Evolutionary conservation across 192 early-diverging fungal species (phyloP).

Genomic region (Diversispora eburnea): DNA sequence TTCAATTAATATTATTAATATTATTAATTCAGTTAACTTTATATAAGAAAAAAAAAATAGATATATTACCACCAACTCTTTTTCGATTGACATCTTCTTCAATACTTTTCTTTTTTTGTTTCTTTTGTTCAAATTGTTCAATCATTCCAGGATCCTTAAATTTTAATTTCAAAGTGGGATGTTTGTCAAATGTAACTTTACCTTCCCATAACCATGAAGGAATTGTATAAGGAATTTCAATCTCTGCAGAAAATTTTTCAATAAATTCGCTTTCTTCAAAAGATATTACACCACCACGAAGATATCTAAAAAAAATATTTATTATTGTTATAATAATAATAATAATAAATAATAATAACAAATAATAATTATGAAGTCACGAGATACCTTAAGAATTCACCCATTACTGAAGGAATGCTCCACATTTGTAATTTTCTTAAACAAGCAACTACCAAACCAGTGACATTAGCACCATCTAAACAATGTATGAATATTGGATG

Average conservation of each 20-base stretch:
- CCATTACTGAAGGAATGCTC: conserved; percentile 66
- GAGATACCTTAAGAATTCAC: conserved; percentile 67
- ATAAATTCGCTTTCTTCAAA: conserved; percentile 75
- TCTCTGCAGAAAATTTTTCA: conserved; percentile 70
- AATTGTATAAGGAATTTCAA: conserved; percentile 54
- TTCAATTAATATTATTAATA: too few species aligned
- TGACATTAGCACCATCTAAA: conserved; percentile 83
- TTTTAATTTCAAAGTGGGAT: conserved; percentile 64
- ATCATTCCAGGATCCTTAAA: conserved; percentile 42
- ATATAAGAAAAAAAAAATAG: not conserved
- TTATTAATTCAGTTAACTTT: conserved; percentile 14
- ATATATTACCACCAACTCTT: conserved; percentile 34
- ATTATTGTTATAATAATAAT: not conserved
- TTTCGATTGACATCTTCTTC: conserved; percentile 29
- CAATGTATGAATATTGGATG: conserved; percentile 88
- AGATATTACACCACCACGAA: conserved; percentile 55
- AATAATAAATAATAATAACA: too few species aligned
- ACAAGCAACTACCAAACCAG: conserved; percentile 78
- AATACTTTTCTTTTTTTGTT: conserved; percentile 1
- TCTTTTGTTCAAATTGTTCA: conserved; percentile 9
- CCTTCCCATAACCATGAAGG: conserved; percentile 73
- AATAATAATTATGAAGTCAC: too few species aligned
- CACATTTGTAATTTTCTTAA: conserved; percentile 90
- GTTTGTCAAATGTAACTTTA: conserved; percentile 56
- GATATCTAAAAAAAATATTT: conserved; percentile 31